A percentile compares a stretch with the other conserved stretches of the same genome.
Conservation (phyloP, 2,329 filamentous ascomycete species). For the Rasamsonia emersonii region DNA sequence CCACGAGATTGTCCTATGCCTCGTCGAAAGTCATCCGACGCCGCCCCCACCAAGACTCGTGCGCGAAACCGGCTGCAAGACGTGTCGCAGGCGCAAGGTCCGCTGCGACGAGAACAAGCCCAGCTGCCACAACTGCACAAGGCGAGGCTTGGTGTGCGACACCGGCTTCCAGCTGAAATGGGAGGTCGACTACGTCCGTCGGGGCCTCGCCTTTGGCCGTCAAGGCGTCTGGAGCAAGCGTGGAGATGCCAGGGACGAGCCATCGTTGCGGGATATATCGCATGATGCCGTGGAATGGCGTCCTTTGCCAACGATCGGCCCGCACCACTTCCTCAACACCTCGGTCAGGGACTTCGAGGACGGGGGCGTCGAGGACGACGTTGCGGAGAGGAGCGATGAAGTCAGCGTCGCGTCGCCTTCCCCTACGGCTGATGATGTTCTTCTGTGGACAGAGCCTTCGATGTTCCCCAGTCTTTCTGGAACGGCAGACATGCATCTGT, state of each 20-base stretch:
- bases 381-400: conserved; percentile 8
- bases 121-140: conserved; percentile 12
- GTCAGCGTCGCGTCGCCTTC: conserved; percentile 1
- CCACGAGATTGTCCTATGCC: too few species aligned
- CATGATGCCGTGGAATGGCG: conserved; percentile 4
- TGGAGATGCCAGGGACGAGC: too few species aligned
- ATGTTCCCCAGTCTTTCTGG: conserved; percentile 22
- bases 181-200: conserved; percentile 32
- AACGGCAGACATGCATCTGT: conserved; percentile 21
- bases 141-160: conserved; percentile 11
- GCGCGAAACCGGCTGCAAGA: conserved; percentile 7
- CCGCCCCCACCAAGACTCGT: too few species aligned
- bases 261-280: conserved; percentile 9
- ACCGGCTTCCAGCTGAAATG: conserved; percentile 21
- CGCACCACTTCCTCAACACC: conserved; percentile 9
- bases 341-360: conserved; percentile 12
- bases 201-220: conserved; percentile 35
- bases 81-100: conserved; percentile 13
- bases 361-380: conserved; percentile 14
- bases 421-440: too few species aligned
- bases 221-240: conserved; percentile 34
- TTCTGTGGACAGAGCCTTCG: too few species aligned
- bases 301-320: conserved; percentile 7
- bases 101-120: conserved; percentile 16
- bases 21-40: too few species aligned